Evolutionary conservation across 805 yeast species (phyloP), one percentile per base, ranked within the genome.

Genomic region (Myxozyma udenii): DNA sequence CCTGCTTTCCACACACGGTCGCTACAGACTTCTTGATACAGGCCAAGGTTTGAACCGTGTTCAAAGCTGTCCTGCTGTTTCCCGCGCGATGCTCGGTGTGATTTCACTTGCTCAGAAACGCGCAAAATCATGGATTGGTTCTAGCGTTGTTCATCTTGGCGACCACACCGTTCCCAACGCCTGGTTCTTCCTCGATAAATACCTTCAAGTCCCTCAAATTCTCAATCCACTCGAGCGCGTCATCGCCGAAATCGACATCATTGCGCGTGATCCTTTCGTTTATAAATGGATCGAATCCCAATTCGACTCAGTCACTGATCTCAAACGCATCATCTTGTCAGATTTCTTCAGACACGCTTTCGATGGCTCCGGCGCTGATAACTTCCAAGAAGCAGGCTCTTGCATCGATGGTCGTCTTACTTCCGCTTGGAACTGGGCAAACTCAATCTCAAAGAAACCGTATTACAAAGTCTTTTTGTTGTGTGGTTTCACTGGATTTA

Each of bases 111-210:
- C 85, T 41, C 86, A 85, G 62, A 66, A 71, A 26, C 73, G 74
- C 44, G 78, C 85, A 21, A 68, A 66, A 16, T 70, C 77, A 1
- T 85, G 93, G 91, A 83, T 85, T 30, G 95, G 95, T 1, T 81
- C 87, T 3, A 79, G 85, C 14, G 91, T 84, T 21, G 85, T 85
- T 22, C 95, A 85, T 67, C 64, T 86, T 16, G 95, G 93, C 37
- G 95, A 85, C 66, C 84, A 82, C 61, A 85, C 90, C 1, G 95
- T 85, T 3, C 95, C 95, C 2, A 85, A 85, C 65, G 89, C 91
- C 0, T 66, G 86, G 53, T 85, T 85, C 64, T 85, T 85, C 71
- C 68, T 85, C 46, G 93, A 85, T 67, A 85, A 86, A 65, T 85
- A 85, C 64, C 77, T 83, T 26, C 95, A 85, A 66, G 87, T 86